These are phyloP conservation scores for Parietichytrium sp. DNA, from an alignment of 108 stramenopile species.

Conservation along the genomic window DNA sequence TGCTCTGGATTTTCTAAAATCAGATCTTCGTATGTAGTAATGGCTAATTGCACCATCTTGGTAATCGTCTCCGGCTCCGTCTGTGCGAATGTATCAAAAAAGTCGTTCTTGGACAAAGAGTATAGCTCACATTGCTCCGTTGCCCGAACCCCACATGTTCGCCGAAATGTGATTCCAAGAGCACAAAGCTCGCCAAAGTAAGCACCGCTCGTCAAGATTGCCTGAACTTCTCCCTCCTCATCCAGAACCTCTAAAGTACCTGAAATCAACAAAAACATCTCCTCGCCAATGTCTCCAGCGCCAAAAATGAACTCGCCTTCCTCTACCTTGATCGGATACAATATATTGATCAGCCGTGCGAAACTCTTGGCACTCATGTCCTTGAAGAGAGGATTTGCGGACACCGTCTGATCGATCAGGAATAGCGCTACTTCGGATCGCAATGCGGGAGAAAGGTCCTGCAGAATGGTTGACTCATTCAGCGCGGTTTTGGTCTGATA, in stretches of 20 bases:
- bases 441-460: conserved; percentile 41
- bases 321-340: conserved; percentile 33
- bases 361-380: conserved; percentile 37
- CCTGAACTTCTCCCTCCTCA: background rate
- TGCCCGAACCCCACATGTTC: conserved; percentile 12
- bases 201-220: background rate
- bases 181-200: conserved; percentile 48
- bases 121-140: conserved; percentile 18
- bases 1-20: background rate
- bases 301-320: background rate
- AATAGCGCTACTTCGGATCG: conserved; percentile 41
- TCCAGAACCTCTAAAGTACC: background rate
- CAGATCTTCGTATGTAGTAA: conserved; percentile 6
- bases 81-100: background rate
- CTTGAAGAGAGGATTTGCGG: conserved; percentile 36
- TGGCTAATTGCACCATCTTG: background rate
- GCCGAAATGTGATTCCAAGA: conserved; percentile 11
- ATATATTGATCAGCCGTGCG: background rate
- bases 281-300: conserved; percentile 28
- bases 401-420: conserved; percentile 29
- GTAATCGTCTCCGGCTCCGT: conserved; percentile 17
- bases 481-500: conserved; percentile 43
- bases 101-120: conserved; percentile 34
- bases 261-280: conserved; percentile 39
- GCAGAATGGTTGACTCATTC: conserved; percentile 43